These are phyloP conservation scores for Cucumis cinereus DNA, from an alignment of 306 rosid species.

Conservation along the genomic window DNA sequence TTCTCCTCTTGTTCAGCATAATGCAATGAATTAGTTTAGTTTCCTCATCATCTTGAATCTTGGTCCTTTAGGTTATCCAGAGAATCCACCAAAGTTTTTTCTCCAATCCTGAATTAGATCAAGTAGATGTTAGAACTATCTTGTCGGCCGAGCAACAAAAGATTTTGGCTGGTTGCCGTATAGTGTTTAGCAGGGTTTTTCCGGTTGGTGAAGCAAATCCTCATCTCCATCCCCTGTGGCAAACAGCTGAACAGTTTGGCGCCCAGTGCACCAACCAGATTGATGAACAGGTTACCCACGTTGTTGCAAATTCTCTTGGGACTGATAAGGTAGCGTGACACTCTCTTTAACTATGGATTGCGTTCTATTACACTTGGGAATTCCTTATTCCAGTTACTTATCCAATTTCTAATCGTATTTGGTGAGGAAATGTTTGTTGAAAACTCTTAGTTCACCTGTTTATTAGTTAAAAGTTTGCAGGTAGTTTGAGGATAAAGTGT, in stretches of 20 bases:
- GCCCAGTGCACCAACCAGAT: conserved; percentile 76
- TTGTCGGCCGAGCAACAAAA: conserved; percentile 74
- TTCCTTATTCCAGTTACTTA: neutral
- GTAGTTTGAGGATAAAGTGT: too few species aligned
- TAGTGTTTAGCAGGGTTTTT: conserved; percentile 90
- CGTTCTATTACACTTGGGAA: neutral
- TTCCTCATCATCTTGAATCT: conserved; percentile 13
- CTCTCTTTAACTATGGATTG: neutral
- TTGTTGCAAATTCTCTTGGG: conserved; percentile 80
- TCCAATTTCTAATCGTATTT: neutral
- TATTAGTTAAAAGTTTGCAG: neutral
- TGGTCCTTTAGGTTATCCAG: conserved; percentile 61
- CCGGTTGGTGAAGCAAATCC: conserved; percentile 87
- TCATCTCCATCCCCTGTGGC: conserved; percentile 91
- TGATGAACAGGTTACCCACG: conserved; percentile 94
- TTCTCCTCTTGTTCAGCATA: neutral
- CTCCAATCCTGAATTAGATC: conserved; percentile 58
- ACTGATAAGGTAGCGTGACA: conserved; percentile 71
- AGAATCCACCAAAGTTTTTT: conserved; percentile 73
- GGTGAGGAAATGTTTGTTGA: neutral
- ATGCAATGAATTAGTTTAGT: conserved; percentile 2
- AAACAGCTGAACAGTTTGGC: conserved; percentile 95
- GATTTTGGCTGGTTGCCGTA: conserved; percentile 75
- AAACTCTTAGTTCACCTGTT: neutral
- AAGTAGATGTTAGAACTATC: conserved; percentile 88